Evolutionary conservation across 139 green algal species (phyloP), one percentile per base, ranked within the genome.

Genomic region (Zygnema cylindricum): DNA sequence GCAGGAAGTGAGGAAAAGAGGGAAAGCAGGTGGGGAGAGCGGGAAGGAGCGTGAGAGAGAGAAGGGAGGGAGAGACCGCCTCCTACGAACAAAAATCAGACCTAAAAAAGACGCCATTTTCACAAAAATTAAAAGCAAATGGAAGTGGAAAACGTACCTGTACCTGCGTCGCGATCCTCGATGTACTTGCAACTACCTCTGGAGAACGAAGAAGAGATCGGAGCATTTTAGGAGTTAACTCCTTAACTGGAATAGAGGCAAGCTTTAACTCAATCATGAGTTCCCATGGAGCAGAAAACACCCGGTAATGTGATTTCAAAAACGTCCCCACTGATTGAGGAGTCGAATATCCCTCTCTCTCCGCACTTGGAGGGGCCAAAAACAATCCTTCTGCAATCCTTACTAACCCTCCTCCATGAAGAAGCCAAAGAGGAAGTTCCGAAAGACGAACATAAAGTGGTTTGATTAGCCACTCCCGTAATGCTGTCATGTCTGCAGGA

Each of bases 361-460:
- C 49, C 43, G 22, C 55, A 2, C 32, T 69, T 2, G 71, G 81
- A 33, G 89, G 78, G 81, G 91, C 87, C 75, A 96, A 86, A 92
- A 96, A 96, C 76, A 88, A 91, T 41, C 93, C 94, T 43, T 96
- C 90, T 0, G 76, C 40, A 25, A 94, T 75, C 57, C 91, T 81
- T 23, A 93, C 93, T 23, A 92, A 63, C 22, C 78, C 77, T 0
- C 93, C 94, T 0, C 78, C 92, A 69, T 92, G 90, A 40, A 96
- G 93, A 43, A 87, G 92, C 93, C 93, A 96, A 40, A 94, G 54
- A 33, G 91, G 89, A 76, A 92, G 75, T 32, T 90, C 55, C 0
- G 93, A 82, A 0, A 88, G 73, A 0, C 39, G 57, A 54, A 69
- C 86, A 87, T 95, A 96, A 85, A 96, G 40, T 1, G 77, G 86